Evolutionary conservation across 2,329 filamentous ascomycete species (phyloP).

Genomic region (Fusarium mundagurra): DNA sequence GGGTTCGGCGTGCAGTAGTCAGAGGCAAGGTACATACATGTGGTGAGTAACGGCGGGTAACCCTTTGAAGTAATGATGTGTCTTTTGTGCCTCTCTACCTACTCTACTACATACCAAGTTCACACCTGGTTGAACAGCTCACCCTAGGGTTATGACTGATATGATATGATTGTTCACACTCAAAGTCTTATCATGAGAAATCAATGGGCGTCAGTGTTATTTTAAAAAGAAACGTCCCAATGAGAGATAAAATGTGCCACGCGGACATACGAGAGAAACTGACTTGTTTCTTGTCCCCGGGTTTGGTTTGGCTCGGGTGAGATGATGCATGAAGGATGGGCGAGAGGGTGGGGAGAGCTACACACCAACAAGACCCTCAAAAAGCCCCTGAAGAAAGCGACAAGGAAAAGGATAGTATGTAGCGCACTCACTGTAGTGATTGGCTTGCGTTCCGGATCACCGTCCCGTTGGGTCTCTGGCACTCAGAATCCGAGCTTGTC

Average conservation of each 20-base stretch:
- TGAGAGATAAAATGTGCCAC: conserved; percentile 32
- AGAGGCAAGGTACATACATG: conserved; percentile 23
- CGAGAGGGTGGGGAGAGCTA: conserved; percentile 7
- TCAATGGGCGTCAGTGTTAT: neutral
- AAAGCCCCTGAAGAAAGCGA: conserved; percentile 21
- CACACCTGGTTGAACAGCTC: neutral
- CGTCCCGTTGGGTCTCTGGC: conserved; percentile 29
- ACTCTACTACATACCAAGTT: neutral
- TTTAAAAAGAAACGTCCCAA: neutral
- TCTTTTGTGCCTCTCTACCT: neutral
- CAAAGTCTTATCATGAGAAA: neutral
- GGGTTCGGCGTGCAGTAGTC: conserved; percentile 30
- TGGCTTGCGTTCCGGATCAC: conserved; percentile 22
- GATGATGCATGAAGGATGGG: conserved; percentile 15
- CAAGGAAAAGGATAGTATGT: neutral
- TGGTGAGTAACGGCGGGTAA: conserved; percentile 34
- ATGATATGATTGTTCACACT: neutral
- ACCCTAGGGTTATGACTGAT: neutral
- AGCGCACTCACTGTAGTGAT: conserved; percentile 8
- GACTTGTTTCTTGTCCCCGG: conserved; percentile 20
- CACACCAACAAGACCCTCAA: conserved; percentile 28
- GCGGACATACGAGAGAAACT: conserved; percentile 29
- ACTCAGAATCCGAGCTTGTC: conserved; percentile 6
- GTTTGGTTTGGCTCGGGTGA: conserved; percentile 27
- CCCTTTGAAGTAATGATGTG: conserved; percentile 31